Conservation (phyloP, 192 early-diverging fungal genomes). For the Pilobolus umbonatus region DNA sequence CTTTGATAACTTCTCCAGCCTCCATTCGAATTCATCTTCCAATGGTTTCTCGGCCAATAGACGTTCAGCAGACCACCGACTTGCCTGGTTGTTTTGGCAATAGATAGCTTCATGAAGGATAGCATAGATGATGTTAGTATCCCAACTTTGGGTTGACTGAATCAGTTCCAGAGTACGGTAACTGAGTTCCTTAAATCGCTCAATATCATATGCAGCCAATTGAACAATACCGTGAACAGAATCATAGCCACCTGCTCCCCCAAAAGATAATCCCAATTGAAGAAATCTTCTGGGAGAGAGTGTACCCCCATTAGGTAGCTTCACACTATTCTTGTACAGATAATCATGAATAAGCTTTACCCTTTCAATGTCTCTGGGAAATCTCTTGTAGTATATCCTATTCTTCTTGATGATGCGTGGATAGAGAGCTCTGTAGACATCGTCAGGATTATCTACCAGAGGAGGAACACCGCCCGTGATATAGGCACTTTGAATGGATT, state of each 20-base stretch:
- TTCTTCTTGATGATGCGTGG: constrained; percentile 56
- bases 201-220: constrained; percentile 40
- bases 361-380: constrained; percentile 54
- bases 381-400: constrained; percentile 59
- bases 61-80: constrained; percentile 59
- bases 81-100: constrained; percentile 48
- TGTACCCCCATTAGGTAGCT: constrained; percentile 53
- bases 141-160: constrained; percentile 39
- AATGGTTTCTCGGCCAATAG: constrained; percentile 39
- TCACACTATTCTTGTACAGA: constrained; percentile 41
- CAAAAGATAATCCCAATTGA: constrained; percentile 62
- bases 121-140: constrained; percentile 59
- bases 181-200: constrained; percentile 32
- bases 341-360: constrained; percentile 57
- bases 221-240: constrained; percentile 52
- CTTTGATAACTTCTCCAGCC: constrained; percentile 42
- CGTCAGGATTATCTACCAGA: constrained; percentile 54
- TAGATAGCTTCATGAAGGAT: constrained; percentile 66
- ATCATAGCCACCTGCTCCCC: constrained; percentile 60
- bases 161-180: constrained; percentile 40
- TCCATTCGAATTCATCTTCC: constrained; percentile 35
- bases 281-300: constrained; percentile 63
- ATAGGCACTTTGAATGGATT: constrained; percentile 54
- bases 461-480: constrained; percentile 70
- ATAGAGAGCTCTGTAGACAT: constrained; percentile 56